Evolutionary conservation across 331 rosid genomes (phyloP).

Genomic region (Acacia concinna): DNA sequence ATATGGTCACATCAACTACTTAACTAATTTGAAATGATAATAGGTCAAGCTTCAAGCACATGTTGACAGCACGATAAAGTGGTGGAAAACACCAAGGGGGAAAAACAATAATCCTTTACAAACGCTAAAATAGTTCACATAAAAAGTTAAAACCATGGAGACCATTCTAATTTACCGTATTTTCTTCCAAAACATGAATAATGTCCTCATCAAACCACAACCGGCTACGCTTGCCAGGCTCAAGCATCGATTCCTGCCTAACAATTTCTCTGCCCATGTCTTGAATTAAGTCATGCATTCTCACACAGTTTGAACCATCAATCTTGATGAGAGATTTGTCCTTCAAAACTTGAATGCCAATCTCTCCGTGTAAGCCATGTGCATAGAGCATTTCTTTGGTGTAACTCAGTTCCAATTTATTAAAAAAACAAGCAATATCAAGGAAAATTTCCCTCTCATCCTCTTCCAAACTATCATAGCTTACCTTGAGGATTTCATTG

Average conservation of each 20-base stretch:
- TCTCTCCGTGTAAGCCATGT: not conserved
- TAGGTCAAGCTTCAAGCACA: not conserved
- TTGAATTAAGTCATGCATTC: not conserved
- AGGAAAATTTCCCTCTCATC: not conserved
- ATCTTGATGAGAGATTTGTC: not conserved
- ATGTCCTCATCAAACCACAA: not conserved
- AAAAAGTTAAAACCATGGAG: not conserved
- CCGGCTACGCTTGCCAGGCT: not conserved
- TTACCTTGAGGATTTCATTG: not conserved
- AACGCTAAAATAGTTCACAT: not conserved
- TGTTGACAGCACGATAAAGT: not conserved
- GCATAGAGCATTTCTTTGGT: not conserved
- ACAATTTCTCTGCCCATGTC: not conserved
- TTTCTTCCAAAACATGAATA: not conserved
- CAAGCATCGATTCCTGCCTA: not conserved
- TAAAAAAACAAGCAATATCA: not conserved
- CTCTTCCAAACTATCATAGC: not conserved
- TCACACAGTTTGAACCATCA: not conserved
- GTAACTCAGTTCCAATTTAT: not conserved
- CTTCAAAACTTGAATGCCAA: not conserved
- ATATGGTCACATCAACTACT: not conserved
- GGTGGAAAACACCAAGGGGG: not conserved
- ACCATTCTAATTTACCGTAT: not conserved
- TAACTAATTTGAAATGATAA: not conserved
- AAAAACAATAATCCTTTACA: not conserved